These are phyloP conservation scores for Rutidosis leptorrhynchoides DNA, from an alignment of 129 eudicot genomes.

Conservation along the genomic window DNA sequence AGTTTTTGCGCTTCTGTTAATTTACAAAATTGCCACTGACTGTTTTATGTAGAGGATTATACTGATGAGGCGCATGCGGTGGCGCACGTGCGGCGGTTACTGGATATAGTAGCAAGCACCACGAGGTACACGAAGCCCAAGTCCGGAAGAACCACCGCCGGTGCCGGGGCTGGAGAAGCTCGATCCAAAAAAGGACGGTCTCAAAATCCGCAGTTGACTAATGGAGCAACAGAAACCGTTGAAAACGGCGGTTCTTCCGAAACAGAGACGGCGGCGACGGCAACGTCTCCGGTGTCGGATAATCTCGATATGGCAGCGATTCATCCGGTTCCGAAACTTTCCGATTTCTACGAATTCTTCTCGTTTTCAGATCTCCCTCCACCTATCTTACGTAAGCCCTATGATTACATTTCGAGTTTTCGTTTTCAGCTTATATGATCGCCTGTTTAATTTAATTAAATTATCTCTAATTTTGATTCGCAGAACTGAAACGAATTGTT, in stretches of 20 bases:
- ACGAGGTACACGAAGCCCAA: conserved; percentile 85
- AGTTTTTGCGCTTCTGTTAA: neutral
- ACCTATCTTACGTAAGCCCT: conserved; percentile 65
- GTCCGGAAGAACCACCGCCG: conserved; percentile 41
- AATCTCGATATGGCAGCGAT: conserved; percentile 88
- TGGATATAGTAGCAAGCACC: conserved; percentile 91
- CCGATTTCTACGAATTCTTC: conserved; percentile 94
- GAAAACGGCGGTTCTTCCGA: conserved; percentile 33
- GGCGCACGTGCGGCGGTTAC: conserved; percentile 90
- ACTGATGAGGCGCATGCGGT: conserved; percentile 54
- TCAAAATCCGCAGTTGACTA: conserved; percentile 39
- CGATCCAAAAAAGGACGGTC: conserved; percentile 46
- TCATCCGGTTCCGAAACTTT: conserved; percentile 90
- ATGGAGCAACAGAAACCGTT: conserved; percentile 35
- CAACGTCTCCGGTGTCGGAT: conserved; percentile 48
- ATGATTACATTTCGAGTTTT: neutral
- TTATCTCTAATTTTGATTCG: neutral
- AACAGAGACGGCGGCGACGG: conserved; percentile 28
- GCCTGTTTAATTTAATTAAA: neutral
- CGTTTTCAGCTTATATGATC: neutral
- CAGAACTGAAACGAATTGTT: conserved; percentile 76
- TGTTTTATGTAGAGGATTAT: conserved; percentile 61
- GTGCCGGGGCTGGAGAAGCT: conserved; percentile 37
- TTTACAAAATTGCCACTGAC: conserved; percentile 44
- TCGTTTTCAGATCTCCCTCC: conserved; percentile 80